phyloP scores from a whole-genome alignment of 202 grass and related monocot genomes.

The Schoenoplectus triqueter region DNA sequence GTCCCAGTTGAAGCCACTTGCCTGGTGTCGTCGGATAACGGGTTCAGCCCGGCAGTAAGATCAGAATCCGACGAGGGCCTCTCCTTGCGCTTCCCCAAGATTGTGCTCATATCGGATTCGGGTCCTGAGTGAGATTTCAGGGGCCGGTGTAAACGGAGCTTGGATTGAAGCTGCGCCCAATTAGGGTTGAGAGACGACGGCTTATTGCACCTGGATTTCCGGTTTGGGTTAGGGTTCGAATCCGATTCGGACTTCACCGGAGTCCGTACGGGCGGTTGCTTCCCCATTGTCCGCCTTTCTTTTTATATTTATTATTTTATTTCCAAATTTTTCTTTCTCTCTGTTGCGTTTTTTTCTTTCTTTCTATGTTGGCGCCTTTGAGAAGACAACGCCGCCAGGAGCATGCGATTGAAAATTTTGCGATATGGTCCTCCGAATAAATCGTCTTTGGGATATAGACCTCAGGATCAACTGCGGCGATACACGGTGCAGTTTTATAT shows the following conservation, averaged over 20 bases:
- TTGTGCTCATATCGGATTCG: conserved; percentile 34
- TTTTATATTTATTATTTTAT: no score
- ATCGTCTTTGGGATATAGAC: background rate
- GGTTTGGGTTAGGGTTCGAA: conserved; percentile 32
- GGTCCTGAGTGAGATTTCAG: background rate
- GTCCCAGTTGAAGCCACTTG: background rate
- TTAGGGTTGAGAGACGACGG: conserved; percentile 68
- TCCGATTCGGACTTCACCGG: conserved; percentile 31
- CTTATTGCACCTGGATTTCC: conserved; percentile 37
- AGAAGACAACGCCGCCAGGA: conserved; percentile 5
- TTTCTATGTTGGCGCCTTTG: no score
- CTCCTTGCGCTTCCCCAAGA: conserved; percentile 83
- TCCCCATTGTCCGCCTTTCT: conserved; percentile 34
- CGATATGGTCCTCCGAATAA: background rate
- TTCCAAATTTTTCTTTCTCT: no score
- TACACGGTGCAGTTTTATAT: no score
- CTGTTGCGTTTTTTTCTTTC: background rate
- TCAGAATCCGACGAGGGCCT: conserved; percentile 27
- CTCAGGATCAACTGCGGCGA: background rate
- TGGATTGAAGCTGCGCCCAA: conserved; percentile 86
- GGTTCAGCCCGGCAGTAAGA: conserved; percentile 46
- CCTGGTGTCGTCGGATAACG: conserved; percentile 72
- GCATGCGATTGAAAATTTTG: background rate
- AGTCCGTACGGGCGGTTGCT: conserved; percentile 22
- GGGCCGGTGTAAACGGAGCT: conserved; percentile 49